Evolutionary conservation across 805 yeast genomes (phyloP).

Genomic region (Komagataella phaffii): DNA sequence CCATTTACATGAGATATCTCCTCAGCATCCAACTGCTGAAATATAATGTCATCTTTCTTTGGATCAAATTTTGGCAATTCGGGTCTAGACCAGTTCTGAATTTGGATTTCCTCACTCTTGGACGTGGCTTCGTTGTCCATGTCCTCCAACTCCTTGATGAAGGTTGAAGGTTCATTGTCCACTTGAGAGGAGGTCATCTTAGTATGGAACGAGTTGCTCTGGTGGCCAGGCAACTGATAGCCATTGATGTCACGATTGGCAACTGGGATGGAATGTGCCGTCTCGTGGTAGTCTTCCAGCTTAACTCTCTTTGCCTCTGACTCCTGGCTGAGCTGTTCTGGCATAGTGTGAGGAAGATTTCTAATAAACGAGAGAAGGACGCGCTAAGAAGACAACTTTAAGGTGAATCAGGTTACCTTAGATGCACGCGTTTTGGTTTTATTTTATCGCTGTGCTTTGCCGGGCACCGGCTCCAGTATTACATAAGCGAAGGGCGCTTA

Average conservation of each 20-base stretch:
- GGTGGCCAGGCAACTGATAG: constrained; percentile 16
- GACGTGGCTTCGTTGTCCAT: constrained; percentile 25
- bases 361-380: not conserved
- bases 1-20: constrained; percentile 46
- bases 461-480: not conserved
- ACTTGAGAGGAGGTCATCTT: constrained; percentile 14
- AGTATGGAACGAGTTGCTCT: constrained; percentile 12
- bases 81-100: constrained; percentile 38
- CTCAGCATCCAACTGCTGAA: constrained; percentile 93
- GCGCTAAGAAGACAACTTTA: not conserved
- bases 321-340: not conserved
- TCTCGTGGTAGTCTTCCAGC: constrained; percentile 7
- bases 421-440: not conserved
- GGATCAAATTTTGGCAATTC: constrained; percentile 40
- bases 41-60: constrained; percentile 37
- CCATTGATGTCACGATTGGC: constrained; percentile 16
- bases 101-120: constrained; percentile 10
- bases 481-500: not conserved
- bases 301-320: not conserved
- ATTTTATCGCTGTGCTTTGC: too few relatives aligned
- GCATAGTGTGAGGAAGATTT: not conserved
- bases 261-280: constrained; percentile 17
- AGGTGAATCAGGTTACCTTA: not conserved
- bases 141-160: constrained; percentile 36
- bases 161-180: constrained; percentile 27